Conservation (phyloP, 306 rosid species). For the Sesbania bispinosa region DNA sequence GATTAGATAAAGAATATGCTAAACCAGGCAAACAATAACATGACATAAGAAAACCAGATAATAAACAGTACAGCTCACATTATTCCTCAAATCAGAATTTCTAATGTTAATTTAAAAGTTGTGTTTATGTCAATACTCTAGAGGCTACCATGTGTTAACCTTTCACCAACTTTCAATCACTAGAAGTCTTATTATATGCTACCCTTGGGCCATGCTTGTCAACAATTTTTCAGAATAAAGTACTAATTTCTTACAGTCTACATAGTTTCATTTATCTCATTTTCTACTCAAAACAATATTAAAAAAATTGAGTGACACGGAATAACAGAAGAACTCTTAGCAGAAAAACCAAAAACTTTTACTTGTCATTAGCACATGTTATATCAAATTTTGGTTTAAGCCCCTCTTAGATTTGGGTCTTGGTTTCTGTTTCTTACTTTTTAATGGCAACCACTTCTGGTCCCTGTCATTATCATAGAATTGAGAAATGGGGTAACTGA, state of each 20-base stretch:
- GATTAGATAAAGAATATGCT: slow-evolving; percentile 14
- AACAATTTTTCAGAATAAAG: not conserved
- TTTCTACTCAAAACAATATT: not conserved
- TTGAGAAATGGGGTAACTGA: too few relatives aligned
- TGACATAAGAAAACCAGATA: too few relatives aligned
- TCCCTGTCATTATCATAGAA: too few relatives aligned
- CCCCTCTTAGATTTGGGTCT: too few relatives aligned
- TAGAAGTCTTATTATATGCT: not conserved
- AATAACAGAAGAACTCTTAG: not conserved
- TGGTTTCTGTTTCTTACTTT: too few relatives aligned
- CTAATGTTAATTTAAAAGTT: not conserved
- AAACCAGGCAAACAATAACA: not conserved
- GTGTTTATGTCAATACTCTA: not conserved
- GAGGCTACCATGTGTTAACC: not conserved
- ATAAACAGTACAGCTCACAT: not conserved
- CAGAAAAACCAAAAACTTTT: not conserved
- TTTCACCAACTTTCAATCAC: slow-evolving; percentile 6
- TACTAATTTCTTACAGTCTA: not conserved
- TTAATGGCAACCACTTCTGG: too few relatives aligned
- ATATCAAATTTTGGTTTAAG: not conserved
- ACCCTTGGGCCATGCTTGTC: not conserved
- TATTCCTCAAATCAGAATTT: not conserved
- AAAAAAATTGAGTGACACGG: not conserved
- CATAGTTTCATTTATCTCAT: not conserved
- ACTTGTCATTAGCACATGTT: not conserved